These are phyloP conservation scores for Salix arbutifolia DNA, from an alignment of 345 rosid species.

Conservation along the genomic window DNA sequence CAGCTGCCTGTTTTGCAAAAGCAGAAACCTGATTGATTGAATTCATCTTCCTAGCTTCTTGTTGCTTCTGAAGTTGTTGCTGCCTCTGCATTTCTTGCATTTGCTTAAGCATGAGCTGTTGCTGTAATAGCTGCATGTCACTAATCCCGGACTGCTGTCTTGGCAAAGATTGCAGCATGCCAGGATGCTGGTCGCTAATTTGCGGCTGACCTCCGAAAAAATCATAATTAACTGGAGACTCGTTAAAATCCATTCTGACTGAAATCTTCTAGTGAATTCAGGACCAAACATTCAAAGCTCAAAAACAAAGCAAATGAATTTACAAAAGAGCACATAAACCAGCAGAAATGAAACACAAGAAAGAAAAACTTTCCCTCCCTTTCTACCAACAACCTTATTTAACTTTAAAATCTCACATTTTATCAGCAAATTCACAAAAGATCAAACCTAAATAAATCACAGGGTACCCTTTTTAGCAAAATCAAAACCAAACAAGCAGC, in stretches of 20 bases:
- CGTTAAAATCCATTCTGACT: conserved; percentile 47
- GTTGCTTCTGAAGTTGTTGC: conserved; percentile 54
- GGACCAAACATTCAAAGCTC: conserved; percentile 17
- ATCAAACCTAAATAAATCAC: conserved; percentile 14
- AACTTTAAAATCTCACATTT: not conserved
- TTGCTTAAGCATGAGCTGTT: conserved; percentile 65
- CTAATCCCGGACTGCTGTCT: conserved; percentile 65
- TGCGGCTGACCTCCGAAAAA: conserved; percentile 70
- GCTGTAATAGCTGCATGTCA: conserved; percentile 78
- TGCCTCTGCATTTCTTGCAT: conserved; percentile 77
- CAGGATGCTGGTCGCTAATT: conserved; percentile 51
- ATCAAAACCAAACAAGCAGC: conserved; percentile 8
- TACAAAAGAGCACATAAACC: not conserved
- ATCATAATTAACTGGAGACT: conserved; percentile 63
- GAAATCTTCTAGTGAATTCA: conserved; percentile 41
- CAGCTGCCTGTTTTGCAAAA: conserved; percentile 39
- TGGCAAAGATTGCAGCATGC: conserved; percentile 55
- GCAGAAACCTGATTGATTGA: conserved; percentile 46
- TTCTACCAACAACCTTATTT: not conserved
- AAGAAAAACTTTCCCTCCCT: not conserved
- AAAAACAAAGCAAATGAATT: not conserved
- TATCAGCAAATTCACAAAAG: conserved; percentile 14
- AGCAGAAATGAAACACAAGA: not conserved
- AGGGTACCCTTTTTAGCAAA: not conserved
- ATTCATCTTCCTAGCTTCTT: conserved; percentile 49